Conservation (phyloP, 305 asterid species). For the Coffea humblotiana region DNA sequence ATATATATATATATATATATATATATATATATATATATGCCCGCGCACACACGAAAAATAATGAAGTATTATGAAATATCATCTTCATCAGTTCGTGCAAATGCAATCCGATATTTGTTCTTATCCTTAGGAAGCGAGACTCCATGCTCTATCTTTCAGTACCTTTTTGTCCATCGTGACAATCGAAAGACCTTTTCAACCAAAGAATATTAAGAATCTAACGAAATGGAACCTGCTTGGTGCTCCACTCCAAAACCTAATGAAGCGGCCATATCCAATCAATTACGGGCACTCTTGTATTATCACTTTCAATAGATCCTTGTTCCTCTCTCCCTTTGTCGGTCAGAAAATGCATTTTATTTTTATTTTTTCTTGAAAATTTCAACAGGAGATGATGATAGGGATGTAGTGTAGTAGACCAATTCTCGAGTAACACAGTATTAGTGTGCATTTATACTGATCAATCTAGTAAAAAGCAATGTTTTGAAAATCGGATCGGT, state of each 20-base stretch:
- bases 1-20: no score
- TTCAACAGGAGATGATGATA: neutral
- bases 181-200: slow-evolving; percentile 9
- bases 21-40: no score
- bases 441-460: neutral
- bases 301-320: slow-evolving; percentile 4
- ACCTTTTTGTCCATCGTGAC: slow-evolving; percentile 29
- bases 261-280: slow-evolving; percentile 7
- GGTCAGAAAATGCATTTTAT: slow-evolving; percentile 4
- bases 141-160: slow-evolving; percentile 37
- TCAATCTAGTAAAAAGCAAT: no score
- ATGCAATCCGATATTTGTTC: slow-evolving; percentile 35
- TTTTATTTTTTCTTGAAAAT: neutral
- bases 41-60: neutral
- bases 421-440: neutral
- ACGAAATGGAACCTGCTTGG: neutral
- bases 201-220: neutral
- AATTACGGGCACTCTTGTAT: slow-evolving; percentile 4
- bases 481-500: no score
- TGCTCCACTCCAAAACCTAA: slow-evolving; percentile 2
- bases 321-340: slow-evolving; percentile 8
- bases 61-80: neutral
- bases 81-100: neutral
- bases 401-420: neutral
- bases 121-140: slow-evolving; percentile 33